Evolutionary conservation across 306 rosid genomes (phyloP).

Genomic region (Pachyrhizus erosus): DNA sequence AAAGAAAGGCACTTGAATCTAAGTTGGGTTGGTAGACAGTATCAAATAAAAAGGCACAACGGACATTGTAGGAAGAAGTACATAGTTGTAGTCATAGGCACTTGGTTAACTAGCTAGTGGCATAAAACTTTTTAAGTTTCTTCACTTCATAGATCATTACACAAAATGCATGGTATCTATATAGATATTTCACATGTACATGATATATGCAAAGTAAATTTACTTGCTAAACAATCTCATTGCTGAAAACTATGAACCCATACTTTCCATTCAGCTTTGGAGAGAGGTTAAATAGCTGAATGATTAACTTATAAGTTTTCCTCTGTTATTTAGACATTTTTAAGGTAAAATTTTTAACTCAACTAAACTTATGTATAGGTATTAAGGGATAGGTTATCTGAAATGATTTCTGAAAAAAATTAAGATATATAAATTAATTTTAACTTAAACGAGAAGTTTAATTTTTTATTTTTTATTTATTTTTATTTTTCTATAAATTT

Average conservation of each 20-base stretch:
- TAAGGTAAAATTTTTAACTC: neutral
- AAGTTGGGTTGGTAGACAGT: constrained; percentile 7
- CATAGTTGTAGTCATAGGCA: no score
- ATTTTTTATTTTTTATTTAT: neutral
- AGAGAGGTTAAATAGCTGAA: neutral
- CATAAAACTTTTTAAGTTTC: neutral
- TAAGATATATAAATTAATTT: neutral
- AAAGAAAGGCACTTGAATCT: neutral
- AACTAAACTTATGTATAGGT: neutral
- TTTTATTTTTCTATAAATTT: neutral
- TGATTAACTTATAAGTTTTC: neutral
- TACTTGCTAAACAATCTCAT: neutral
- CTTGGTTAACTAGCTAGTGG: no score
- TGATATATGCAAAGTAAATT: neutral
- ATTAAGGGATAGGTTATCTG: neutral
- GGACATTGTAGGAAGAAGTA: neutral
- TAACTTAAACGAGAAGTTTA: neutral
- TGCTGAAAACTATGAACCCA: neutral
- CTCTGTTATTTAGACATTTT: neutral
- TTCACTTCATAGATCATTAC: neutral
- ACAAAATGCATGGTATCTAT: neutral
- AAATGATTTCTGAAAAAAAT: neutral
- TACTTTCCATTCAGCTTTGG: neutral
- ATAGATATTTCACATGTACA: neutral
- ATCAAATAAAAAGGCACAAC: neutral